A percentile compares a stretch with the other conserved stretches of the same genome.
phyloP scores from a whole-genome alignment of 805 yeast species.

The Ascoidea rubescens region DNA sequence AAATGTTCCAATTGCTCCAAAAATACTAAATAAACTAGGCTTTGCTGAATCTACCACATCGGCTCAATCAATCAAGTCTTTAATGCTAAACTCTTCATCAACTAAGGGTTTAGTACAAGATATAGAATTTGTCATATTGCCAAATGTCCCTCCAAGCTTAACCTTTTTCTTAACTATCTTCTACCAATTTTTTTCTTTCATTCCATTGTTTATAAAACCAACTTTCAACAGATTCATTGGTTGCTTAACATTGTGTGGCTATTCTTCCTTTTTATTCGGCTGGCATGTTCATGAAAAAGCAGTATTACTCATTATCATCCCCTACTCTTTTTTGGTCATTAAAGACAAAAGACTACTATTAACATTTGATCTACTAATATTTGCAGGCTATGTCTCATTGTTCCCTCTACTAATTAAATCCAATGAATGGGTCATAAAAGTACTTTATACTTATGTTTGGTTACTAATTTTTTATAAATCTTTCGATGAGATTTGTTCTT shows the following conservation, averaged over 20 bases:
- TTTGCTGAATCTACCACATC: slow-evolving; percentile 3
- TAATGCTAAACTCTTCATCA: slow-evolving; percentile 1
- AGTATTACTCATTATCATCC: slow-evolving; percentile 75
- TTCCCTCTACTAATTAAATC: slow-evolving; percentile 78
- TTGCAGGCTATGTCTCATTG: slow-evolving; percentile 75
- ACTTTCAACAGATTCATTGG: slow-evolving; percentile 71
- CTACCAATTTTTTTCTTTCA: slow-evolving; percentile 64
- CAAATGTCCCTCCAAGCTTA: slow-evolving; percentile 61
- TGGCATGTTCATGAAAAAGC: slow-evolving; percentile 99
- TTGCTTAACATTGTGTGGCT: slow-evolving; percentile 78
- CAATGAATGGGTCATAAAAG: slow-evolving; percentile 68
- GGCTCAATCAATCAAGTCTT: background rate
- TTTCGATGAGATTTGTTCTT: slow-evolving; percentile 49
- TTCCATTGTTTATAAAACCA: slow-evolving; percentile 57
- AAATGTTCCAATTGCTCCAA: slow-evolving; percentile 29
- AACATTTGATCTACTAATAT: slow-evolving; percentile 56
- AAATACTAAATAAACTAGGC: slow-evolving; percentile 21
- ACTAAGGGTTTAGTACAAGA: slow-evolving; percentile 83
- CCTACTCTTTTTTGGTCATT: slow-evolving; percentile 65
- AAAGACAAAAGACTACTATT: slow-evolving; percentile 59
- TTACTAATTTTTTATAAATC: slow-evolving; percentile 61
- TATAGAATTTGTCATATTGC: slow-evolving; percentile 66
- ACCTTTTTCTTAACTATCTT: slow-evolving; percentile 76
- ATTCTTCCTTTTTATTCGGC: slow-evolving; percentile 83
- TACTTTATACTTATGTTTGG: slow-evolving; percentile 73